These are phyloP conservation scores for Furcasterigmium furcatum DNA, from an alignment of 2,329 filamentous ascomycete genomes.

Conservation along the genomic window DNA sequence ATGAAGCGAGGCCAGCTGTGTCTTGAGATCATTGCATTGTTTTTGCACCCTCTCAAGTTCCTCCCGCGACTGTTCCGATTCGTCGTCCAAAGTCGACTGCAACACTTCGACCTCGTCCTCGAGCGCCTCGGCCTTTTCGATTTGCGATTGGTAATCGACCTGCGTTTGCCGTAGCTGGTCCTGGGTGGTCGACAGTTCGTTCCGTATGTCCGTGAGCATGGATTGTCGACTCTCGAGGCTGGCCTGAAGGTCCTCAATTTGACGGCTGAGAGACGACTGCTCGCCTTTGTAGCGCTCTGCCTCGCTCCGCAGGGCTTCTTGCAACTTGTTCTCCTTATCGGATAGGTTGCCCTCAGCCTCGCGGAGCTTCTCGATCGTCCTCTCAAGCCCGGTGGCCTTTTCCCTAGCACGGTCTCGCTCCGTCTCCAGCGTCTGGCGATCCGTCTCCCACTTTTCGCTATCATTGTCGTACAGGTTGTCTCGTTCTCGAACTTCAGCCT, in stretches of 20 bases:
- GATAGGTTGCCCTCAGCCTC: slow-evolving; percentile 65
- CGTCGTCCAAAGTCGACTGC: slow-evolving; percentile 62
- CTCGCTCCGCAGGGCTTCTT: slow-evolving; percentile 68
- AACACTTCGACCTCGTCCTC: slow-evolving; percentile 77
- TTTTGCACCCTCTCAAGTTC: slow-evolving; percentile 41
- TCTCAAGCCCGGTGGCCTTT: slow-evolving; percentile 63
- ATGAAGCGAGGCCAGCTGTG: slow-evolving; percentile 35
- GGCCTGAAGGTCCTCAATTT: slow-evolving; percentile 70
- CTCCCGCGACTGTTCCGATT: slow-evolving; percentile 55
- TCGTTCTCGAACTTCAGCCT: slow-evolving; percentile 64
- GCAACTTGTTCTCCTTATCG: slow-evolving; percentile 63
- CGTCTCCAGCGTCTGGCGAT: slow-evolving; percentile 61
- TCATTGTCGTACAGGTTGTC: slow-evolving; percentile 69
- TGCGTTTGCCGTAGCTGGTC: slow-evolving; percentile 70
- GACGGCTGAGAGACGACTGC: slow-evolving; percentile 65
- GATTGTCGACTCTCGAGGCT: slow-evolving; percentile 66
- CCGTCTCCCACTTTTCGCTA: slow-evolving; percentile 69
- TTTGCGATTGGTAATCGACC: slow-evolving; percentile 58
- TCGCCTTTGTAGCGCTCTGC: slow-evolving; percentile 69
- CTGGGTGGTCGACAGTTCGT: slow-evolving; percentile 61
- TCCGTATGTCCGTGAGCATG: slow-evolving; percentile 62
- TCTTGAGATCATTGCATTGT: slow-evolving; percentile 38
- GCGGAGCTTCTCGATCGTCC: slow-evolving; percentile 67
- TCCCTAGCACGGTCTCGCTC: slow-evolving; percentile 67
- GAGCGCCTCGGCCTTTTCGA: slow-evolving; percentile 63